phyloP scores from a whole-genome alignment of 257 asterid genomes.

The Misopates orontium region DNA sequence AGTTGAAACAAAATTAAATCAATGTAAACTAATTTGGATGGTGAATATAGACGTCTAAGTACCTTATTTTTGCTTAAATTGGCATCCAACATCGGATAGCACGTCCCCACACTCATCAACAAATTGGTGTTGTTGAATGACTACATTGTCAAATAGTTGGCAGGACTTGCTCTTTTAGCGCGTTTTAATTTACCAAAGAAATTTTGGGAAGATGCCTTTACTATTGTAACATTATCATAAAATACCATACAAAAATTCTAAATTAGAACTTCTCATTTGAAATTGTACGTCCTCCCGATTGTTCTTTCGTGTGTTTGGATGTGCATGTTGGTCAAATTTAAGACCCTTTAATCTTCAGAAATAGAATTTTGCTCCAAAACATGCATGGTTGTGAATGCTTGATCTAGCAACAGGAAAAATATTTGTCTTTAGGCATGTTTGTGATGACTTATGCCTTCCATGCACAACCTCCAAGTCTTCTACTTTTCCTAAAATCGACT shows the following conservation, averaged over 20 bases:
- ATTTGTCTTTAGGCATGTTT: no score
- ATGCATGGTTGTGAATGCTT: no score
- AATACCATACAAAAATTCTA: not conserved
- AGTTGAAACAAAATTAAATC: not conserved
- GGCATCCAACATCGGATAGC: not conserved
- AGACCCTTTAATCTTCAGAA: not conserved
- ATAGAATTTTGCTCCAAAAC: not conserved
- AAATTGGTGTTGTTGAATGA: slow-evolving; percentile 1
- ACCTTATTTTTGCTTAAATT: not conserved
- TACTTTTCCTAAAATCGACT: not conserved
- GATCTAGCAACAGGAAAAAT: no score
- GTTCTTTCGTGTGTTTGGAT: not conserved
- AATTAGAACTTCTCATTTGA: not conserved
- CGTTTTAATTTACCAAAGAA: not conserved
- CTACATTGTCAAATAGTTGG: not conserved
- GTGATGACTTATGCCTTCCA: not conserved
- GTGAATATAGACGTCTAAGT: not conserved
- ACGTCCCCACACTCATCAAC: slow-evolving; percentile 3
- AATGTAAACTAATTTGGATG: not conserved
- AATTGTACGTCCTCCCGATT: not conserved
- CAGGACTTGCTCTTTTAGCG: not conserved
- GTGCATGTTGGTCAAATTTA: not conserved
- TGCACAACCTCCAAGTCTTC: no score
- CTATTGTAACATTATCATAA: not conserved
- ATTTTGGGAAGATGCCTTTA: not conserved